Evolutionary conservation across 345 rosid genomes (phyloP), one percentile per base, ranked within the genome.

Genomic region (Gossypium anomalum): DNA sequence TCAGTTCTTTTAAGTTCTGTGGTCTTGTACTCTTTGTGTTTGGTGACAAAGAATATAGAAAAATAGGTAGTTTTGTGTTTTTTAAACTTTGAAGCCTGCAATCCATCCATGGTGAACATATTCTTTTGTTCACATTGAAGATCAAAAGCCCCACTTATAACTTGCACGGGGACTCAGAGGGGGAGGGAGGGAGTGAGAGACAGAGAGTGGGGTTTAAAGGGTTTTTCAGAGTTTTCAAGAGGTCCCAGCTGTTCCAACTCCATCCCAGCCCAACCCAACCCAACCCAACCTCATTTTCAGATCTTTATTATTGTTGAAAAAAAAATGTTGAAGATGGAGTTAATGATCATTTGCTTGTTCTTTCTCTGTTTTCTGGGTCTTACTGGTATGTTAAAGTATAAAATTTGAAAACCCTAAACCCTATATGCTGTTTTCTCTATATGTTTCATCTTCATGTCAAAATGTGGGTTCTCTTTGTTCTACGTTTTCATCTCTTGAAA

Each of bases 331-430:
- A 83, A 73, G 72, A 73, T 83, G 76, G 69, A 11, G 25, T 67
- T 47, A 63, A 62, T 47, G 63, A 52, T 76, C 57, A 78, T 74
- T 77, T 76, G 9, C 60, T n/a, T 84, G 69, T 80, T 79, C 81
- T 77, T 87, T 64, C 53, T 84, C 74, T 78, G 83, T 67, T 79
- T 86, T 52, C 79, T 86, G 49, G 81, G 87, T 65, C 78, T 83
- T 82, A 77, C 87, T 76, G 89, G 94, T 90, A 85, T 74, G 78
- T 41, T 22, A 0, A 43, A 55, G 61, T 13, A n/a, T 67, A 67
- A 9, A 68, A 16, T 43, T 67, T 27, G 6, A 47, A 48, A 68
- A 27, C 4, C 44, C 41, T 34, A 12, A 68, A 9, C 9, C 60
- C 20, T 19, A 58, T 45, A 45, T 58, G 3, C 29, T 9, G 62